A percentile compares a stretch with the other conserved stretches of the same genome.
Conservation (phyloP, 352 stramenopile genomes). For the Blastocystis sp. region DNA sequence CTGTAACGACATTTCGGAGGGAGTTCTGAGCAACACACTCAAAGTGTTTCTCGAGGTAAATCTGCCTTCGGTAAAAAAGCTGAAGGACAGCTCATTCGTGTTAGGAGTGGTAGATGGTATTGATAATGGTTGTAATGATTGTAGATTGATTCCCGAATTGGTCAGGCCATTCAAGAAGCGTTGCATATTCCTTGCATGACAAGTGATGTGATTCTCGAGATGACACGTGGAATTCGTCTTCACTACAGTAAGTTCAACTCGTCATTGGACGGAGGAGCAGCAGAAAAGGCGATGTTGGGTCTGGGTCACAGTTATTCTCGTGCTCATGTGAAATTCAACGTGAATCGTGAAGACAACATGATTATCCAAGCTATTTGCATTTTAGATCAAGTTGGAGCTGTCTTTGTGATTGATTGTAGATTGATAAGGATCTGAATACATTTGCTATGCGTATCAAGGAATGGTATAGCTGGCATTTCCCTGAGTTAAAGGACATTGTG, state of each 20-base stretch:
- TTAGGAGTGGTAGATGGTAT: constrained; percentile 72
- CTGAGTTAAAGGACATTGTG: constrained; percentile 96
- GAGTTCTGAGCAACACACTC: constrained; percentile 80
- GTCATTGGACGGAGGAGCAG: constrained; percentile 85
- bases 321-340: constrained; percentile 99
- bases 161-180: constrained; percentile 87
- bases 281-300: constrained; percentile 94
- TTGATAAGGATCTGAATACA: constrained; percentile 99
- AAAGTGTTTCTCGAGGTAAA: constrained; percentile 99
- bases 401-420: background rate
- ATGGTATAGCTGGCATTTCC: constrained; percentile 99
- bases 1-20: constrained; percentile 95
- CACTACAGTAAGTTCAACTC: constrained; percentile 96
- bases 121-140: background rate
- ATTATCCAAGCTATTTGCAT: constrained; percentile 99
- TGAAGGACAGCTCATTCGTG: constrained; percentile 79
- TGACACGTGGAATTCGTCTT: constrained; percentile 87
- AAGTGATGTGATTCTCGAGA: constrained; percentile 91
- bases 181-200: constrained; percentile 85
- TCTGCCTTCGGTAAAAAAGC: constrained; percentile 87
- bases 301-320: constrained; percentile 97
- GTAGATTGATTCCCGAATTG: constrained; percentile 81
- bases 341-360: constrained; percentile 98
- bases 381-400: constrained; percentile 80
- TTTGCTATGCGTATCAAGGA: constrained; percentile 98